These are phyloP conservation scores for Alternaria conjuncta DNA, from an alignment of 2,329 filamentous ascomycete genomes.

Conservation along the genomic window DNA sequence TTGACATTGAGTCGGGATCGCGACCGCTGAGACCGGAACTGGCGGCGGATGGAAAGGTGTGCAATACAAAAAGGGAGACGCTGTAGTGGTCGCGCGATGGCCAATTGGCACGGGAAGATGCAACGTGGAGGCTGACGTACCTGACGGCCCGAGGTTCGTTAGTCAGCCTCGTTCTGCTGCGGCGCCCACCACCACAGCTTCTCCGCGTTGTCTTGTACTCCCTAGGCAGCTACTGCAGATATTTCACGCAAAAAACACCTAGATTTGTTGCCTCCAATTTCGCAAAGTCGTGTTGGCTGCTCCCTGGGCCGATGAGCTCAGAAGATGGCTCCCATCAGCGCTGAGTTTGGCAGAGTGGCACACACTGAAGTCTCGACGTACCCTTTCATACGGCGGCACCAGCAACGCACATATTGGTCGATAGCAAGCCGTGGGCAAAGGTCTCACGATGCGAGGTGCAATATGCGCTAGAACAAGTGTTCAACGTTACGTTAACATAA, in stretches of 20 bases:
- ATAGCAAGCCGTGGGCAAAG: background rate
- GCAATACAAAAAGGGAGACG: conserved; percentile 3
- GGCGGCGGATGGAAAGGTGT: background rate
- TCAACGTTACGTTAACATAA: background rate
- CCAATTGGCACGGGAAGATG: conserved; percentile 41
- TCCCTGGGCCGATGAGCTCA: background rate
- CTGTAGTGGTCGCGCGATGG: conserved; percentile 22
- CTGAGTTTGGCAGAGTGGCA: background rate
- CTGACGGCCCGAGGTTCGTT: conserved; percentile 11
- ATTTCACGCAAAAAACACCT: background rate
- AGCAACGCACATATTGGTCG: background rate
- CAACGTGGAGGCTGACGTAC: conserved; percentile 43
- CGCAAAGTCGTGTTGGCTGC: background rate
- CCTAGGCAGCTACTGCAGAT: background rate
- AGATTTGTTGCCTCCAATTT: background rate
- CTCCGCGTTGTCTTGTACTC: background rate
- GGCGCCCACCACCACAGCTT: background rate
- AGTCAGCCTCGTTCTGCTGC: background rate
- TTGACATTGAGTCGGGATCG: conserved; percentile 26
- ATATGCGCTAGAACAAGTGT: background rate
- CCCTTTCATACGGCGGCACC: background rate
- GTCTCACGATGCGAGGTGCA: background rate
- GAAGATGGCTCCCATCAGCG: background rate
- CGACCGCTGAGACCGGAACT: conserved; percentile 6
- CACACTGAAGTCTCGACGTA: background rate